A percentile compares a stretch with the other conserved stretches of the same genome.
Evolutionary conservation across 805 yeast species (phyloP).

Genomic region (Saturnispora kantuleensis): DNA sequence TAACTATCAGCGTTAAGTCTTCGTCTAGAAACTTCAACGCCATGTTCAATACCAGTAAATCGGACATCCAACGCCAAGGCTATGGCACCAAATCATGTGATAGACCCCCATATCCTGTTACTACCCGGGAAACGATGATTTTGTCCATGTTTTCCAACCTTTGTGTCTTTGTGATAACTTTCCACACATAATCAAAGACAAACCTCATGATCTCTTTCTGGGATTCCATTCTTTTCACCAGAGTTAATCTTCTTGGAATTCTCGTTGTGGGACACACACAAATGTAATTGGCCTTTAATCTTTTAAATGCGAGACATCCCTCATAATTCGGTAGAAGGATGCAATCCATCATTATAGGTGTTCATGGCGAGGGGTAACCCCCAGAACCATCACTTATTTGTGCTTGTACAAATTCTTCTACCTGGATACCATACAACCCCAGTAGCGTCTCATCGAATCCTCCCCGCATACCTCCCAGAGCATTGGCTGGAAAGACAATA

Average conservation of each 20-base stretch:
- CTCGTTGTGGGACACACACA: conserved; percentile 34
- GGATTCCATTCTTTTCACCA: not conserved
- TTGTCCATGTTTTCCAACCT: conserved; percentile 5
- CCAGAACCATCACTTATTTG: conserved; percentile 1
- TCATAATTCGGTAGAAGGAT: conserved; percentile 12
- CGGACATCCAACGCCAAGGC: conserved; percentile 4
- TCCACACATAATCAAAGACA: conserved; percentile 33
- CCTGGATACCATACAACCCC: conserved; percentile 15
- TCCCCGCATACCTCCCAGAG: conserved; percentile 41
- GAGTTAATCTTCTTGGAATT: conserved; percentile 21
- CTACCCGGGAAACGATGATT: conserved; percentile 29
- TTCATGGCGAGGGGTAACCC: conserved; percentile 28
- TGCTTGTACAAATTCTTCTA: conserved; percentile 17
- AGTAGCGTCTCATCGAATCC: conserved; percentile 38
- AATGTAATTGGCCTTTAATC: conserved; percentile 22
- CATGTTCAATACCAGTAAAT: conserved; percentile 12
- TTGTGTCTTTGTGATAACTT: conserved; percentile 20
- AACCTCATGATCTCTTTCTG: conserved; percentile 11
- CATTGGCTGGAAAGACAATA: conserved; percentile 43
- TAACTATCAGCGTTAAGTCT: conserved; percentile 11
- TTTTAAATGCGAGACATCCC: conserved; percentile 24
- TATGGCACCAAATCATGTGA: conserved; percentile 26
- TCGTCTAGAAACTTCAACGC: conserved; percentile 21
- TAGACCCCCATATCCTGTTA: conserved; percentile 31
- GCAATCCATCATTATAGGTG: conserved; percentile 25